phyloP scores from a whole-genome alignment of 2,329 filamentous ascomycete species.

The Xylogone sp. region DNA sequence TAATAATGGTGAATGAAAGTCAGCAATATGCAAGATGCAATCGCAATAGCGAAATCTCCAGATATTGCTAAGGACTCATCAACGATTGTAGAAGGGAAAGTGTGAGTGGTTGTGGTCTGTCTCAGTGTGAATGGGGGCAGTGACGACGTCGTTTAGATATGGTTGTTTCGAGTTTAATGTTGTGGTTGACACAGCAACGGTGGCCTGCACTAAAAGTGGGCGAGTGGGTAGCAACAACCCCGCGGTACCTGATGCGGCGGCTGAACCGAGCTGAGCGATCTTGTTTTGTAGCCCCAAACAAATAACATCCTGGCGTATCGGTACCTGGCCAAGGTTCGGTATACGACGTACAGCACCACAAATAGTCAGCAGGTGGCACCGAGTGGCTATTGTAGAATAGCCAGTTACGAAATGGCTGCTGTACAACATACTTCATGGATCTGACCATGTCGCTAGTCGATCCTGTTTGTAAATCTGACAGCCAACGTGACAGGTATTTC shows the following conservation, averaged over 20 bases:
- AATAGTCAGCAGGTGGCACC: no score
- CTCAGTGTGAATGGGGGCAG: neutral
- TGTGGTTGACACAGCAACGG: neutral
- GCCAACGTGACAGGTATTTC: no score
- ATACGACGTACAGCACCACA: no score
- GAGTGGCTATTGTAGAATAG: no score
- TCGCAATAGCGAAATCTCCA: conserved; percentile 23
- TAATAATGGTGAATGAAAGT: conserved; percentile 6
- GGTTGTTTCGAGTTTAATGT: neutral
- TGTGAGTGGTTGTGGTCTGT: neutral
- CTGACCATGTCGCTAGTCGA: no score
- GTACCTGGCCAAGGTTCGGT: no score
- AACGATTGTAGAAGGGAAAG: conserved; percentile 5
- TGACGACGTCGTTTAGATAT: neutral
- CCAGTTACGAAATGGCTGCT: no score
- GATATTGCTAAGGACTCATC: conserved; percentile 17
- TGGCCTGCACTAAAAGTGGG: neutral
- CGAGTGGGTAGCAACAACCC: neutral
- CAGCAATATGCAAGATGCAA: conserved; percentile 18
- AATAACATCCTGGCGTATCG: no score
- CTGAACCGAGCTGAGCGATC: neutral
- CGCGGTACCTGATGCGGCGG: no score
- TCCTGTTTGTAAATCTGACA: no score
- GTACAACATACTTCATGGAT: no score
- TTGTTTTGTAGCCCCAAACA: neutral